Conservation (phyloP, 75 land plant species). For the Pinus tabuliformis region DNA sequence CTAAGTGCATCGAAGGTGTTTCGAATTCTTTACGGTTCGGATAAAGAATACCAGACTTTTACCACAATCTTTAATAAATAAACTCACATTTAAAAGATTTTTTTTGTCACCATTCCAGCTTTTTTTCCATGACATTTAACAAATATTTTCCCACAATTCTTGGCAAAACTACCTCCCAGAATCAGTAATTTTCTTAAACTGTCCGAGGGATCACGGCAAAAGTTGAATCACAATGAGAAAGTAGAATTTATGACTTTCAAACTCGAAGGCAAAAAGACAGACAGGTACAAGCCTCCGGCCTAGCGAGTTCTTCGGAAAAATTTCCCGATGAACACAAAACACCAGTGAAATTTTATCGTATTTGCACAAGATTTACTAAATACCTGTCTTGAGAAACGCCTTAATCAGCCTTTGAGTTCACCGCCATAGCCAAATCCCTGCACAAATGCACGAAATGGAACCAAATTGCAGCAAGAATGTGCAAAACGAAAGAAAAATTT, state of each 20-base stretch:
- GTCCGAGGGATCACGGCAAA: not conserved
- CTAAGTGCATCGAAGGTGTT: not conserved
- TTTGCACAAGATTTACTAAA: not conserved
- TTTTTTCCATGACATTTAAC: not conserved
- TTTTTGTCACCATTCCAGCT: not conserved
- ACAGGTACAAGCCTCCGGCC: not conserved
- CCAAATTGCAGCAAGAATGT: not conserved
- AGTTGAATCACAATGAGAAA: not conserved
- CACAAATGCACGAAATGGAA: not conserved
- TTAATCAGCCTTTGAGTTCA: no score
- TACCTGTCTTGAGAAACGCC: not conserved
- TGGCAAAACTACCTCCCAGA: not conserved
- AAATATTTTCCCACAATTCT: not conserved
- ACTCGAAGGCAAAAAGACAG: not conserved
- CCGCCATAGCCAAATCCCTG: not conserved
- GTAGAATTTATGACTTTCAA: not conserved
- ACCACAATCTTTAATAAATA: not conserved
- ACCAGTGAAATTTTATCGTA: not conserved
- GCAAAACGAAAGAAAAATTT: not conserved
- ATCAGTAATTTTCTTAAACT: slow-evolving; percentile 1
- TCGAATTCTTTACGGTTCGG: not conserved
- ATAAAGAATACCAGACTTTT: no score
- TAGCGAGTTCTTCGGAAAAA: not conserved
- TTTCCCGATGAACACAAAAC: not conserved
- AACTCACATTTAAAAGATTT: not conserved